Base-by-base conservation (phyloP, 176 grass and related monocot species). In the Dendrocalamus sinicus region DNA sequence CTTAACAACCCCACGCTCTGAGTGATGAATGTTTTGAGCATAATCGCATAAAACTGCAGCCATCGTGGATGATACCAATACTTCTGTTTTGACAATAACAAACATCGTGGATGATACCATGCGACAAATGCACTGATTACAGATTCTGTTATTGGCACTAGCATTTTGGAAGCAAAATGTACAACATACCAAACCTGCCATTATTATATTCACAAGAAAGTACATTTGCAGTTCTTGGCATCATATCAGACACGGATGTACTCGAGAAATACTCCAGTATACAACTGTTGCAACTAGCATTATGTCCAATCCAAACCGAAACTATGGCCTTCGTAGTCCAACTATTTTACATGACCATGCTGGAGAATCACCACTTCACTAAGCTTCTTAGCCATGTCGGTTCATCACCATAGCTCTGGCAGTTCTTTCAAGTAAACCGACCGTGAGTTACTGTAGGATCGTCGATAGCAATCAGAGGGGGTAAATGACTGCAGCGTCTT, bases 201-300 rank as follows among this genome's bases (percentile, higher is more conserved):
- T 30, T 77, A 53, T 14, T 60, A 77, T 82, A 63, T 77, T 71
- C 64, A 66, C 66, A 57, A 57, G 12, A 53, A 1, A 72, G 32
- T 30, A 57, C 15, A 32, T 44, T 5, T 61, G 30, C 63, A 70
- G 16, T 76, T 66, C 12, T 22, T 8, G 6, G 64, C 39, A 77
- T 43, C 58, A 45, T 67, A 60, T 54, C 24, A 72, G 67, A 69
- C 20, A 65, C 17, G 0, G 19, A 37, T 73, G 47, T 39, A 69
- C 61, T 72, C 6, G 14, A 53, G 58, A 50, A 72, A 53, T 55
- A 45, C 44, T 59, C 28, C 41, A 67, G n/a, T 53, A 46, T 64
- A 26, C 79, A 59, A 57, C 37, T 47, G 12, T 13, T 66, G 48
- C 73, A 41, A 12, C 48, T 47, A 23, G 28, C 1, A 20, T 24